phyloP scores from a whole-genome alignment of 352 stramenopile species.

The Pythium rishiriense region DNA sequence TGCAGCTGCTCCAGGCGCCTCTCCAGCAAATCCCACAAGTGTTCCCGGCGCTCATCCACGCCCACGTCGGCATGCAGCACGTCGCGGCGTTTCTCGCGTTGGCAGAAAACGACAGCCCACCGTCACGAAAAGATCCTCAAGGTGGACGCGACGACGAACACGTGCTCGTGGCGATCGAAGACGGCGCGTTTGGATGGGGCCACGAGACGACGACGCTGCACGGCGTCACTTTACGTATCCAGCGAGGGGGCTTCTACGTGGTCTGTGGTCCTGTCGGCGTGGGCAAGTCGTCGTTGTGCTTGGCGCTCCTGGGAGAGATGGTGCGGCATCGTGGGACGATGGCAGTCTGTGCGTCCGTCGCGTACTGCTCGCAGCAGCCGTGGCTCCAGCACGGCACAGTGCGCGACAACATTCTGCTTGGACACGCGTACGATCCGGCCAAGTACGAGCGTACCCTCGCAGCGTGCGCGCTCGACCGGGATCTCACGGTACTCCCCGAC shows the following conservation, averaged over 20 bases:
- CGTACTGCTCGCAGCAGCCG: slow-evolving; percentile 74
- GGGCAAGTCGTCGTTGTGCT: slow-evolving; percentile 93
- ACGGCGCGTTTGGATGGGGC: slow-evolving; percentile 34
- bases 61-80: slow-evolving; percentile 50
- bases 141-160: slow-evolving; percentile 15
- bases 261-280: slow-evolving; percentile 88
- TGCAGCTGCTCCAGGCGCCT: not conserved
- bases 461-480: slow-evolving; percentile 44
- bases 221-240: slow-evolving; percentile 64
- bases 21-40: not conserved
- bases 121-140: not conserved
- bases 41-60: slow-evolving; percentile 68
- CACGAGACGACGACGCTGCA: slow-evolving; percentile 26
- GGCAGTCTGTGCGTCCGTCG: slow-evolving; percentile 35
- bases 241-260: slow-evolving; percentile 75
- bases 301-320: slow-evolving; percentile 91
- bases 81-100: slow-evolving; percentile 48
- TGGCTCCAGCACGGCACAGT: slow-evolving; percentile 77
- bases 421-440: slow-evolving; percentile 35
- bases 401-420: slow-evolving; percentile 90
- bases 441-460: slow-evolving; percentile 48
- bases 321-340: slow-evolving; percentile 7
- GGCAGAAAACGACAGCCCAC: slow-evolving; percentile 26
- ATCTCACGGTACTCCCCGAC: slow-evolving; percentile 49
- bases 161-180: slow-evolving; percentile 34